A percentile compares a stretch with the other conserved stretches of the same genome.
phyloP scores from a whole-genome alignment of 495 filamentous ascomycete genomes.

The Elasticomyces elasticus region DNA sequence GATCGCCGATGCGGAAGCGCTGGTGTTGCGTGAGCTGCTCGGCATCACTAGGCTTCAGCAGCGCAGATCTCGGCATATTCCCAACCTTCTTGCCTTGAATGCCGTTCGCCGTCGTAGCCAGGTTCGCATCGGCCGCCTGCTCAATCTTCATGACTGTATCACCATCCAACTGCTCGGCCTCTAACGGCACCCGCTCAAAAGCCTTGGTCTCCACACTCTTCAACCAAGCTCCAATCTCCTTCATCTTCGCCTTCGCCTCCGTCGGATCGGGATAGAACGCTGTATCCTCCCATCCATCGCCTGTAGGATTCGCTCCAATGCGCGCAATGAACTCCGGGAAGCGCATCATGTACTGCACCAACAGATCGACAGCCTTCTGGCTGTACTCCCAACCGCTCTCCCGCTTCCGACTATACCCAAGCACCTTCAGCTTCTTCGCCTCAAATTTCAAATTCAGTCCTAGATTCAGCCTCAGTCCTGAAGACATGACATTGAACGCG shows the following conservation, averaged over 20 bases:
- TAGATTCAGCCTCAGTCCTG: constrained; percentile 71
- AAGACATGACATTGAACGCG: constrained; percentile 72
- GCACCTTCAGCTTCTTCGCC: constrained; percentile 84
- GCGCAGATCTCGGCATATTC: constrained; percentile 70
- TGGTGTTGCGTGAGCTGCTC: constrained; percentile 84
- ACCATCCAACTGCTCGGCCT: constrained; percentile 91
- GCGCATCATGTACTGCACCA: constrained; percentile 78
- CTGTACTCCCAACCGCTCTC: constrained; percentile 92
- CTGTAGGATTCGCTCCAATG: constrained; percentile 65
- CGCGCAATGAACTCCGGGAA: constrained; percentile 93
- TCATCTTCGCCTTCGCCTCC: constrained; percentile 59
- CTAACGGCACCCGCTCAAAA: constrained; percentile 86
- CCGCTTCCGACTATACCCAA: constrained; percentile 84
- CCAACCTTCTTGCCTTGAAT: constrained; percentile 53
- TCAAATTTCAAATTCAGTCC: constrained; percentile 97
- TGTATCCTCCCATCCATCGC: constrained; percentile 64
- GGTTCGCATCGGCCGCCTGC: constrained; percentile 53
- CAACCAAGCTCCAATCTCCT: constrained; percentile 85
- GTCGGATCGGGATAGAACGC: constrained; percentile 70
- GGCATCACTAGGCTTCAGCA: constrained; percentile 84
- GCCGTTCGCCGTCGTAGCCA: not conserved
- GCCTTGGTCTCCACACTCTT: constrained; percentile 80
- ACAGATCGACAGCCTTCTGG: constrained; percentile 65
- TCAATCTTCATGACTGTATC: constrained; percentile 78
- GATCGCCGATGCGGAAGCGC: constrained; percentile 74